phyloP scores from a whole-genome alignment of 2,329 filamentous ascomycete genomes.

The Samsoniella hepiali region DNA sequence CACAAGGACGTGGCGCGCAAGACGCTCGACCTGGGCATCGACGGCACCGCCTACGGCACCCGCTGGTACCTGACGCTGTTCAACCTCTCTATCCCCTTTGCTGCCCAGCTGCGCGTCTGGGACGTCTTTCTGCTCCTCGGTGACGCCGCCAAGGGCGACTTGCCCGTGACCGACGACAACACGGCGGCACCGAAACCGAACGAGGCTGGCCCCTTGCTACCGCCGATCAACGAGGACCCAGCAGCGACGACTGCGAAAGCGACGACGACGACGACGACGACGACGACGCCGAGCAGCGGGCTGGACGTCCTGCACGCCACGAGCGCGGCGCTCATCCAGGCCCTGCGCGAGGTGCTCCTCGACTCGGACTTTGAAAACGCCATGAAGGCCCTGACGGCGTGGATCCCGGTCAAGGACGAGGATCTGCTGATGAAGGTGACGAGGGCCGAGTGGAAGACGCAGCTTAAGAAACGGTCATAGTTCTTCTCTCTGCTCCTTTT shows the following conservation, averaged over 20 bases:
- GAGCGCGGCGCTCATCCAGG: conserved; percentile 85
- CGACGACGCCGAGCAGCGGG: conserved; percentile 39
- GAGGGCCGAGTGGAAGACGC: conserved; percentile 77
- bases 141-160: conserved; percentile 54
- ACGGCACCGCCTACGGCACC: conserved; percentile 89
- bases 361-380: conserved; percentile 96
- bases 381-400: conserved; percentile 95
- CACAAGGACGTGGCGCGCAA: conserved; percentile 75
- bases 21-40: conserved; percentile 73
- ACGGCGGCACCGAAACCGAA: conserved; percentile 9
- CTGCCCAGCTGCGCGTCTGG: conserved; percentile 93
- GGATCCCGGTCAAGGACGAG: conserved; percentile 91
- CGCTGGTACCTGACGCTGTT: conserved; percentile 97
- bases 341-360: conserved; percentile 80
- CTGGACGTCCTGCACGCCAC: conserved; percentile 88
- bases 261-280: conserved; percentile 20
- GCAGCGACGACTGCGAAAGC: conserved; percentile 1
- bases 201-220: conserved; percentile 1
- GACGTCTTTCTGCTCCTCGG: conserved; percentile 96
- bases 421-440: conserved; percentile 90
- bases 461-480: conserved; percentile 46
- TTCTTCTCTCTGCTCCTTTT: neutral
- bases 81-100: conserved; percentile 93
- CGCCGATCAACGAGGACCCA: conserved; percentile 21
- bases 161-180: conserved; percentile 15